A percentile compares a stretch with the other conserved stretches of the same genome.
Evolutionary conservation across 345 rosid genomes (phyloP).

Genomic region (Ricinus communis): DNA sequence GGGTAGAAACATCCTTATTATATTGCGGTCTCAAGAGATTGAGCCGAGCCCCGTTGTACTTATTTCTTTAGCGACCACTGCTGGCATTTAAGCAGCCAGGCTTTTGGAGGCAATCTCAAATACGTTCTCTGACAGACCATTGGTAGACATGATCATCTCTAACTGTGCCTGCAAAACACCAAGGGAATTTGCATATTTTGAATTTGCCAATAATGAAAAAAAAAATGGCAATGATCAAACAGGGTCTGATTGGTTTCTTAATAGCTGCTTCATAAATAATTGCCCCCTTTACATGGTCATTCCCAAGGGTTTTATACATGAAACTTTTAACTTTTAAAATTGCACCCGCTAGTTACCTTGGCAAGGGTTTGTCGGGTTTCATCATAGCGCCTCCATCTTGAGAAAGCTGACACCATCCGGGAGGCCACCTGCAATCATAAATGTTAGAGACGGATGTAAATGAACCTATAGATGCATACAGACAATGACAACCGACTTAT

Average conservation of each 20-base stretch:
- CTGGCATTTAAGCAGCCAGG: constrained; percentile 55
- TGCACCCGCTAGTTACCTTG: constrained; percentile 48
- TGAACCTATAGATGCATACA: neutral
- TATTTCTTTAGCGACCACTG: neutral
- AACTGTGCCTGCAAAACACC: constrained; percentile 68
- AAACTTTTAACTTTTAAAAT: neutral
- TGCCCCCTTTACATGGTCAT: neutral
- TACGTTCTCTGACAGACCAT: constrained; percentile 92
- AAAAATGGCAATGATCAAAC: neutral
- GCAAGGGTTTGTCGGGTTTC: constrained; percentile 80
- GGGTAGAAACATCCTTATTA: neutral
- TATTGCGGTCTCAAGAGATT: neutral
- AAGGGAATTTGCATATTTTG: neutral
- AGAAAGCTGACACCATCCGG: constrained; percentile 93
- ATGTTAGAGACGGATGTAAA: neutral
- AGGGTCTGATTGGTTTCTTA: neutral
- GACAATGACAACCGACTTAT: neutral
- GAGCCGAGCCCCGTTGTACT: neutral
- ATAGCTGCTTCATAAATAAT: too few species aligned
- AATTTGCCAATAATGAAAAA: neutral
- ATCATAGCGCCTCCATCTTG: constrained; percentile 94
- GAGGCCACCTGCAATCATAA: constrained; percentile 68
- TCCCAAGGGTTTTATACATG: neutral
- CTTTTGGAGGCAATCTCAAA: constrained; percentile 94
- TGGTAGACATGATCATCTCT: constrained; percentile 86